Percentiles rank a stretch among this genome's conserved stretches.
Conservation (phyloP, 352 stramenopile genomes). For the Plasmopara viticola region DNA sequence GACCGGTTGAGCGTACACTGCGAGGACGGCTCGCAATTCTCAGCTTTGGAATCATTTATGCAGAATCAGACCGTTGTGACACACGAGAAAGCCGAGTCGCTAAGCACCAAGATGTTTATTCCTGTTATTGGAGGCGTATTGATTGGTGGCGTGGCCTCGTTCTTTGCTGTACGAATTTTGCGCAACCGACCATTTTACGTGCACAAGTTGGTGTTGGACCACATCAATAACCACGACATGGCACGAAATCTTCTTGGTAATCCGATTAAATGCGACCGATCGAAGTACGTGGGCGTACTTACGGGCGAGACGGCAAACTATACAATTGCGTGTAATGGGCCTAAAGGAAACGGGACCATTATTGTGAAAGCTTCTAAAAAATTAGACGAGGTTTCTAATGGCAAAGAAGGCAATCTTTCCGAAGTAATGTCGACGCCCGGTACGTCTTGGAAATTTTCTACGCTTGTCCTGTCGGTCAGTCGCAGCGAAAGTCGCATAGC, state of each 20-base stretch:
- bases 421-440: slow-evolving; percentile 51
- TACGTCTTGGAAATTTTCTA: slow-evolving; percentile 73
- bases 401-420: slow-evolving; percentile 9
- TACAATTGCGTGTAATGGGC: slow-evolving; percentile 53
- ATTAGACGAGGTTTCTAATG: slow-evolving; percentile 6
- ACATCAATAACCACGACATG: slow-evolving; percentile 65
- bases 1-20: slow-evolving; percentile 41
- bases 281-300: slow-evolving; percentile 61
- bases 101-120: slow-evolving; percentile 67
- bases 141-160: slow-evolving; percentile 58
- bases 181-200: slow-evolving; percentile 75
- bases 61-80: slow-evolving; percentile 40
- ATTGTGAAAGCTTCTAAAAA: slow-evolving; percentile 75
- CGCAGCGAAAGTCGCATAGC: slow-evolving; percentile 53
- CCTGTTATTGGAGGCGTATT: slow-evolving; percentile 54
- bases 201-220: slow-evolving; percentile 71
- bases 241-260: slow-evolving; percentile 53
- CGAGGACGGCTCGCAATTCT: slow-evolving; percentile 48
- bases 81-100: slow-evolving; percentile 53
- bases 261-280: slow-evolving; percentile 66
- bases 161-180: slow-evolving; percentile 69
- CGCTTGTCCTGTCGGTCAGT: slow-evolving; percentile 52
- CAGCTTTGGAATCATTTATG: slow-evolving; percentile 54
- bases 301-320: slow-evolving; percentile 59
- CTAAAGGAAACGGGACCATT: slow-evolving; percentile 61